These are phyloP conservation scores for Termitomyces sp. DNA, from an alignment of 768 basidiomycete species.

Conservation along the genomic window DNA sequence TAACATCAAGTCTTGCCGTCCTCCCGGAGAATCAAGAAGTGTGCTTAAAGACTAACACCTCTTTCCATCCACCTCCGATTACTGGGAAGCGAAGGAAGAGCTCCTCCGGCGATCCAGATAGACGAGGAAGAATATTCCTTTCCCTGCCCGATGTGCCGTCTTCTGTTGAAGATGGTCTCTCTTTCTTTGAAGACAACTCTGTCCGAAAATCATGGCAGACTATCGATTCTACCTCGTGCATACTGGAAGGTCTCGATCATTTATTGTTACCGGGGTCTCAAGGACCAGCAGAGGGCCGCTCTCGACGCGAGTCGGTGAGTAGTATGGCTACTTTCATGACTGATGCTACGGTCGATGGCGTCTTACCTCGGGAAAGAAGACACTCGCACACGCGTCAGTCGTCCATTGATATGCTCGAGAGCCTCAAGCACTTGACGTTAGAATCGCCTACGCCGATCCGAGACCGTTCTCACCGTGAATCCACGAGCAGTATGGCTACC, in stretches of 20 bases:
- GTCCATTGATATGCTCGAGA: conserved; percentile 36
- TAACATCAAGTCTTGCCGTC: conserved; percentile 32
- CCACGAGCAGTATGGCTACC: conserved; percentile 50
- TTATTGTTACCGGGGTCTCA: conserved; percentile 28
- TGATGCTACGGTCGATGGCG: conserved; percentile 50
- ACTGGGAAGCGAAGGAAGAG: conserved; percentile 8
- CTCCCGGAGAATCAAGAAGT: conserved; percentile 49
- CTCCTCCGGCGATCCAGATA: conserved; percentile 4
- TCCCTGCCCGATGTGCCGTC: conserved; percentile 10
- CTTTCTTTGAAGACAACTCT: conserved; percentile 1
- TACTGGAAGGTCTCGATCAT: conserved; percentile 32
- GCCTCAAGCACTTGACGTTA: conserved; percentile 27
- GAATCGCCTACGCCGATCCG: conserved; percentile 19
- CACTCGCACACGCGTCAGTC: neutral
- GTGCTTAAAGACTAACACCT: conserved; percentile 8
- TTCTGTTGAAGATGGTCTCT: conserved; percentile 2
- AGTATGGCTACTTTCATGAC: conserved; percentile 57
- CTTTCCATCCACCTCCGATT: conserved; percentile 3
- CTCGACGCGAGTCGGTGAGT: conserved; percentile 37
- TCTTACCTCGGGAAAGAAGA: conserved; percentile 34
- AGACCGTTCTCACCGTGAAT: conserved; percentile 30
- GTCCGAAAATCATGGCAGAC: conserved; percentile 44
- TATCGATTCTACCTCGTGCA: conserved; percentile 29
- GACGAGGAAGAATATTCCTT: conserved; percentile 13
- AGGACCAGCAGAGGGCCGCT: conserved; percentile 20